A percentile compares a stretch with the other conserved stretches of the same genome.
These are phyloP conservation scores for Tricholomella constricta DNA, from an alignment of 768 basidiomycete species.

Conservation along the genomic window DNA sequence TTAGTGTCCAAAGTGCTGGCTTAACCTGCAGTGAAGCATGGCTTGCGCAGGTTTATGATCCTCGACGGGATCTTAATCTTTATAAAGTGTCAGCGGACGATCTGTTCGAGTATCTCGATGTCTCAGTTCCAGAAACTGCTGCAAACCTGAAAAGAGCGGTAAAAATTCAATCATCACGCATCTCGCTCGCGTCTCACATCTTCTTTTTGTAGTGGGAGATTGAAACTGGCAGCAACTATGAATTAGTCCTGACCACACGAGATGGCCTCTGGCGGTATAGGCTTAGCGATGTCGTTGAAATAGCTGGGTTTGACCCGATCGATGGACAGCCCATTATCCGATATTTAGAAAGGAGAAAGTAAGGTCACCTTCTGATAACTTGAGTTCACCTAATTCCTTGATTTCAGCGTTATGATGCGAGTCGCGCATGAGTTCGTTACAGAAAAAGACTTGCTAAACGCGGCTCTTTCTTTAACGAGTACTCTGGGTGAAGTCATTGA, in stretches of 20 bases:
- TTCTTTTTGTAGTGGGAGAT: slow-evolving; percentile 5
- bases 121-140: not conserved
- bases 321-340: slow-evolving; percentile 12
- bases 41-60: slow-evolving; percentile 3
- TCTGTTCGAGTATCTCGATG: slow-evolving; percentile 10
- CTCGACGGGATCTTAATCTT: not conserved
- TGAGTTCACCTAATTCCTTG: not conserved
- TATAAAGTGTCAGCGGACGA: slow-evolving; percentile 9
- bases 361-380: not conserved
- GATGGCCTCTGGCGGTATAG: slow-evolving; percentile 14
- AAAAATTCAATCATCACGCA: not conserved
- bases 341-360: slow-evolving; percentile 9
- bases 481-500: slow-evolving; percentile 11
- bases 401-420: slow-evolving; percentile 12
- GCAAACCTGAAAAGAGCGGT: not conserved
- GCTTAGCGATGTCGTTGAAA: slow-evolving; percentile 9
- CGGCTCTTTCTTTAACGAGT: slow-evolving; percentile 7
- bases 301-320: slow-evolving; percentile 5
- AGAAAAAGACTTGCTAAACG: slow-evolving; percentile 6
- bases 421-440: slow-evolving; percentile 14
- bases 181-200: too few relatives aligned
- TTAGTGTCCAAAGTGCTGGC: slow-evolving; percentile 3
- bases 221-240: slow-evolving; percentile 5
- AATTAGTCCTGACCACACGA: slow-evolving; percentile 9
- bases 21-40: slow-evolving; percentile 5